Conservation (phyloP, 345 rosid species). For the Eucalyptus curtisii region DNA sequence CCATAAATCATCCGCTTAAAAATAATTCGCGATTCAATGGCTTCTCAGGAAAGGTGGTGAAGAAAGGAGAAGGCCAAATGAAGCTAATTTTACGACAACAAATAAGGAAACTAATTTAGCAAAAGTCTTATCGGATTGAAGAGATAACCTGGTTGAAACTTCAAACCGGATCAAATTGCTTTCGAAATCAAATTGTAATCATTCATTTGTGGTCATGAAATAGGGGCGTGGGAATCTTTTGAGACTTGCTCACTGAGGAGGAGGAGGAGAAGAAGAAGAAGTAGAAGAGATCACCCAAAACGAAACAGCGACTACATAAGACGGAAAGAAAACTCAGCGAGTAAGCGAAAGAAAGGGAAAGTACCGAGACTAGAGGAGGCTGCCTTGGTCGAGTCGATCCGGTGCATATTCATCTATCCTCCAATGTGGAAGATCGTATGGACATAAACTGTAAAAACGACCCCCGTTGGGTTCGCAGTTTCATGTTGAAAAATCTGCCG, state of each 20-base stretch:
- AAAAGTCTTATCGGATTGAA: not conserved
- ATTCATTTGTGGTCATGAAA: not conserved
- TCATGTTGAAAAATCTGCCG: not conserved
- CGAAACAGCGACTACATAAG: not conserved
- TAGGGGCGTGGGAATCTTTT: not conserved
- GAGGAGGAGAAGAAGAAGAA: not conserved
- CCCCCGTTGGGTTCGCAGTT: not conserved
- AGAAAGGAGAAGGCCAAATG: not conserved
- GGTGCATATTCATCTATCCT: not conserved
- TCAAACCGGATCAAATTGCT: not conserved
- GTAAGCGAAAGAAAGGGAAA: not conserved
- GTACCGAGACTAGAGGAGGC: not conserved
- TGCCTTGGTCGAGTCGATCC: too few relatives aligned
- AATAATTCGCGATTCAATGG: not conserved
- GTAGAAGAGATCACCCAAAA: not conserved
- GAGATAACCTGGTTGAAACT: not conserved
- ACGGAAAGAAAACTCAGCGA: not conserved
- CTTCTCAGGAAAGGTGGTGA: not conserved
- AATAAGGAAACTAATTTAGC: not conserved
- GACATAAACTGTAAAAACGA: not conserved
- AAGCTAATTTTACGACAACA: not conserved
- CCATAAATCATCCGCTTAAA: not conserved
- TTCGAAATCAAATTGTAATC: not conserved
- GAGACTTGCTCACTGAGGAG: not conserved
- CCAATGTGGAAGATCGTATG: not conserved